phyloP scores from a whole-genome alignment of 2,329 filamentous ascomycete species.

The Colletotrichum simmondsii region DNA sequence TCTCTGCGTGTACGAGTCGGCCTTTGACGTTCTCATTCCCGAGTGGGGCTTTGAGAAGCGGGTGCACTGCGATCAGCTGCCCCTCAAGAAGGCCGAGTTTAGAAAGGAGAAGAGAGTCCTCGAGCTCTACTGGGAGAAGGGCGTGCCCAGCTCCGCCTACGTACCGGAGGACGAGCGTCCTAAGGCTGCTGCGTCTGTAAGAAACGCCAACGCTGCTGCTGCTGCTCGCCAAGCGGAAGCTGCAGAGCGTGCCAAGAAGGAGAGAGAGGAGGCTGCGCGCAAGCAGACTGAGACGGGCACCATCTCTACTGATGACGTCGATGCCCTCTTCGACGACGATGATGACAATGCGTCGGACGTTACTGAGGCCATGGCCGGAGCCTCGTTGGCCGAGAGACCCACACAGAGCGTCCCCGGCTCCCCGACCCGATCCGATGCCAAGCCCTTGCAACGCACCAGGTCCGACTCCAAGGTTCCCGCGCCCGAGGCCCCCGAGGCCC shows the following conservation, averaged over 20 bases:
- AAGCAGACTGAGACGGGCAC: conserved; percentile 96
- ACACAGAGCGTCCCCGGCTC: conserved; percentile 97
- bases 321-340: conserved; percentile 95
- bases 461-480: conserved; percentile 93
- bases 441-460: conserved; percentile 84
- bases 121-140: conserved; percentile 99
- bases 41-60: conserved; percentile 99
- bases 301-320: conserved; percentile 91
- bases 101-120: conserved; percentile 94
- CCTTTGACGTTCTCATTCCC: conserved; percentile 97
- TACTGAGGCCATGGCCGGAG: conserved; percentile 91
- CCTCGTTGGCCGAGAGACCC: conserved; percentile 87
- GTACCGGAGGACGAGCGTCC: conserved; percentile 97
- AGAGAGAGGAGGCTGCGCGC: conserved; percentile 89
- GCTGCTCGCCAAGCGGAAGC: conserved; percentile 85
- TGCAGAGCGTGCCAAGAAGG: conserved; percentile 82
- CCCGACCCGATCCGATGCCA: conserved; percentile 78
- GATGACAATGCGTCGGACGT: conserved; percentile 89
- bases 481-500: conserved; percentile 79
- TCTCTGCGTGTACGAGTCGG: conserved; percentile 96
- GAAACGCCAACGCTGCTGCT: conserved; percentile 79
- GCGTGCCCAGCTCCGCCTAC: conserved; percentile 93
- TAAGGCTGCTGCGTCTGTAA: conserved; percentile 80
- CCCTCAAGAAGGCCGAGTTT: conserved; percentile 98
- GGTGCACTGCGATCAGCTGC: conserved; percentile 97